Evolutionary conservation across 345 rosid species (phyloP).

Genomic region (Gossypium australe): DNA sequence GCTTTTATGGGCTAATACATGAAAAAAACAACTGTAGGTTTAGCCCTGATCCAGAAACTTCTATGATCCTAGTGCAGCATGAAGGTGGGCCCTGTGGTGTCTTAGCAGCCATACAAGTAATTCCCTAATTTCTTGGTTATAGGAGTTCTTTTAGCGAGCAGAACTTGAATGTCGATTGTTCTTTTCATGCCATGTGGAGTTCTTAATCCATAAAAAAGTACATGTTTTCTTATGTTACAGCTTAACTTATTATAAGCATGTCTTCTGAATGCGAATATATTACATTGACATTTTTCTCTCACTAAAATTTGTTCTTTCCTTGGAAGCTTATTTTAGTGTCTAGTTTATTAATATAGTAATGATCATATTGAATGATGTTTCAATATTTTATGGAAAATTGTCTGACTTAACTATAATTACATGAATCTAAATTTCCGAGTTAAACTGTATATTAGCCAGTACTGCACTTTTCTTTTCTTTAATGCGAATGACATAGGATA

Average conservation of each 20-base stretch:
- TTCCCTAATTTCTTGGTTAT: constrained; percentile 21
- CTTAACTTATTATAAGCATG: not conserved
- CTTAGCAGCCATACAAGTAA: constrained; percentile 96
- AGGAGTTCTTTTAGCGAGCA: not conserved
- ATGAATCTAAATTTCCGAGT: too few species aligned
- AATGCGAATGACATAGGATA: not conserved
- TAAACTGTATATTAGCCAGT: not conserved
- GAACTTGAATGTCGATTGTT: not conserved
- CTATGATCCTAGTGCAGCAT: constrained; percentile 98
- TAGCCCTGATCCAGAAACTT: constrained; percentile 94
- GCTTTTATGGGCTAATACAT: constrained; percentile 24
- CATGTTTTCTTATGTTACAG: not conserved
- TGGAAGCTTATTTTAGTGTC: not conserved
- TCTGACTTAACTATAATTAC: not conserved
- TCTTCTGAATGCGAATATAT: not conserved
- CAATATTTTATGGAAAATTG: not conserved
- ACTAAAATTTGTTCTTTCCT: not conserved
- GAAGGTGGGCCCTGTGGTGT: constrained; percentile 99
- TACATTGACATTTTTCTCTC: not conserved
- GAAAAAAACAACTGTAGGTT: constrained; percentile 56
- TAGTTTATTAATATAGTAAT: not conserved
- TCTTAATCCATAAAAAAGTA: not conserved
- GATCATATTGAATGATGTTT: not conserved
- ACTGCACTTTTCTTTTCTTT: not conserved
- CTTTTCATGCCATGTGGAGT: not conserved